These are phyloP conservation scores for Xylaria hypoxylon DNA, from an alignment of 2,329 filamentous ascomycete species.

Conservation along the genomic window DNA sequence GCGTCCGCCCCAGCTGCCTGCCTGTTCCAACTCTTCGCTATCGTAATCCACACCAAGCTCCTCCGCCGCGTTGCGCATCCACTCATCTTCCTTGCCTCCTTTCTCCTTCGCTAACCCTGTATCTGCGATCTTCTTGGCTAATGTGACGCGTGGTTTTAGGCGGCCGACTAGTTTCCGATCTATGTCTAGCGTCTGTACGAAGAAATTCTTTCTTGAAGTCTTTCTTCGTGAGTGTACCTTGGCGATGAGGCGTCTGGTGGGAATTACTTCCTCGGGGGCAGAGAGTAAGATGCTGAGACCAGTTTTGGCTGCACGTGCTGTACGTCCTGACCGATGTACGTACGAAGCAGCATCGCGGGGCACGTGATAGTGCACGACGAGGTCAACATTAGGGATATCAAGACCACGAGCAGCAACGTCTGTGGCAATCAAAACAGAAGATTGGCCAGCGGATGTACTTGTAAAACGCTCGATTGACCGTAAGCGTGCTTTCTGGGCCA, in stretches of 20 bases:
- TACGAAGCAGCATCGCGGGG: conserved; percentile 92
- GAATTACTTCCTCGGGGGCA: conserved; percentile 87
- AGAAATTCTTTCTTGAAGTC: conserved; percentile 66
- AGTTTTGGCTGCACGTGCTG: conserved; percentile 81
- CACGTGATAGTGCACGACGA: conserved; percentile 95
- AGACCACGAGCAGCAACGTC: conserved; percentile 94
- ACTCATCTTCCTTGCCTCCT: conserved; percentile 83
- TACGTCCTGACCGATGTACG: conserved; percentile 94
- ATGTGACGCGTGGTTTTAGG: conserved; percentile 78
- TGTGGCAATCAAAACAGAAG: conserved; percentile 85
- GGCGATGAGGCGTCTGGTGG: conserved; percentile 83
- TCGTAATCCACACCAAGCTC: conserved; percentile 96
- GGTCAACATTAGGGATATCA: conserved; percentile 89
- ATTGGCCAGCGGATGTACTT: conserved; percentile 63
- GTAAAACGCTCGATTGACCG: conserved; percentile 92
- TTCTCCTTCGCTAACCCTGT: conserved; percentile 87
- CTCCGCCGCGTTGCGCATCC: conserved; percentile 85
- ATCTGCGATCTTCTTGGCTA: conserved; percentile 91
- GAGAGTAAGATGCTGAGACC: conserved; percentile 91
- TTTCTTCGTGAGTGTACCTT: conserved; percentile 81
- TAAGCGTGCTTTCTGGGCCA: conserved; percentile 96
- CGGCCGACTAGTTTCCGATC: conserved; percentile 82
- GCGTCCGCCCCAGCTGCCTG: conserved; percentile 72
- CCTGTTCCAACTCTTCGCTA: conserved; percentile 81
- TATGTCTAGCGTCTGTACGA: conserved; percentile 84